phyloP scores from a whole-genome alignment of 108 stramenopile genomes.

The Cyclotella cryptica region DNA sequence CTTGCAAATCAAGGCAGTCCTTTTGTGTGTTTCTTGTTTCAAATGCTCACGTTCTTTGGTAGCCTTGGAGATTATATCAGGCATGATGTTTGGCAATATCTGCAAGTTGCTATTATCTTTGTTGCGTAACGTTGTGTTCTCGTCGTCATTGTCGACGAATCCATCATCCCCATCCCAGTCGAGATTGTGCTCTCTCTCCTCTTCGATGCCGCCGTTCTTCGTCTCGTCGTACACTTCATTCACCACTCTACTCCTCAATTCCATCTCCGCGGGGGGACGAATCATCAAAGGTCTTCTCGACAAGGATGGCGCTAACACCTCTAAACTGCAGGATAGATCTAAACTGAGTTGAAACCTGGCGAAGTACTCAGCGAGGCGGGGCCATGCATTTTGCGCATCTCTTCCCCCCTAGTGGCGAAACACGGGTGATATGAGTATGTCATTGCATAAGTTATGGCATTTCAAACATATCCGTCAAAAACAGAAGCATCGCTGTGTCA shows the following conservation, averaged over 20 bases:
- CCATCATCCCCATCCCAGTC: slow-evolving; percentile 50
- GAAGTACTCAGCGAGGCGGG: slow-evolving; percentile 83
- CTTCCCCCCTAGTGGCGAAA: slow-evolving; percentile 62
- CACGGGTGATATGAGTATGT: background rate
- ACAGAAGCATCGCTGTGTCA: slow-evolving; percentile 16
- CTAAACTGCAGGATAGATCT: slow-evolving; percentile 68
- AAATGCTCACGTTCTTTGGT: slow-evolving; percentile 29
- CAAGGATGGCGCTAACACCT: slow-evolving; percentile 80
- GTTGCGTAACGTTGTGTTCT: background rate
- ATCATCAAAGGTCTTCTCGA: slow-evolving; percentile 65
- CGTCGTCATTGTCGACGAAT: slow-evolving; percentile 31
- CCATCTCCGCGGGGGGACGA: slow-evolving; percentile 52
- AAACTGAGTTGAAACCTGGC: slow-evolving; percentile 75
- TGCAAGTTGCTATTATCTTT: too few species aligned
- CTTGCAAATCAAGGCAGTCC: slow-evolving; percentile 38
- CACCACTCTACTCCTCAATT: slow-evolving; percentile 9
- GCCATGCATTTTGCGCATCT: slow-evolving; percentile 68
- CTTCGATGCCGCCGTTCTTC: background rate
- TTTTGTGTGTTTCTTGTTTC: slow-evolving; percentile 29
- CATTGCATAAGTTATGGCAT: background rate
- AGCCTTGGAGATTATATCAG: slow-evolving; percentile 26
- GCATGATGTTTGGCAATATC: background rate
- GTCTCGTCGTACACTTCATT: background rate
- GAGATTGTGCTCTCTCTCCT: background rate
- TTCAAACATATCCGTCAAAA: slow-evolving; percentile 8